These are phyloP conservation scores for Aspergillus versicolor DNA, from an alignment of 2,329 filamentous ascomycete species.

Conservation along the genomic window DNA sequence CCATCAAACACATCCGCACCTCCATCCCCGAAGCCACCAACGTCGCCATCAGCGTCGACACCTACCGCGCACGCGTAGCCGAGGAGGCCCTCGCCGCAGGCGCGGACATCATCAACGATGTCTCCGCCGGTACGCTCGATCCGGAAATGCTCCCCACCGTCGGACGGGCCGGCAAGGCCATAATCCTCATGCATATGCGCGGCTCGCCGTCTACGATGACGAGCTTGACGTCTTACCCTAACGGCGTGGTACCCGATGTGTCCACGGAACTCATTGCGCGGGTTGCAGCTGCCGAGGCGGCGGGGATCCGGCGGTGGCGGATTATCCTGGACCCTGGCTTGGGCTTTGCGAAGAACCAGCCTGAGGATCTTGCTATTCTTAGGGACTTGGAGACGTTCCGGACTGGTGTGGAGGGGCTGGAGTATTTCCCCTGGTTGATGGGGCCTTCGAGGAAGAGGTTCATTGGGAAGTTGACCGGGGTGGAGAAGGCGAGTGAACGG, in stretches of 20 bases:
- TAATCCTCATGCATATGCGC: constrained; percentile 91
- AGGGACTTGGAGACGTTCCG: constrained; percentile 65
- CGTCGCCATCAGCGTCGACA: constrained; percentile 84
- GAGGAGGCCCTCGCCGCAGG: constrained; percentile 72
- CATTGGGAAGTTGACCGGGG: constrained; percentile 77
- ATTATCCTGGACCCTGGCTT: constrained; percentile 93
- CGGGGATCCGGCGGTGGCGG: constrained; percentile 86
- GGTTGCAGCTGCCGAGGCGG: constrained; percentile 71
- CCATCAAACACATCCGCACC: constrained; percentile 68
- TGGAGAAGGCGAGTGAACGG: constrained; percentile 67
- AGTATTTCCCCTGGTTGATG: constrained; percentile 80
- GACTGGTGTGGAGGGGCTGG: constrained; percentile 28
- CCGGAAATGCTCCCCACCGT: constrained; percentile 77
- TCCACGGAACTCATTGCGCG: constrained; percentile 67
- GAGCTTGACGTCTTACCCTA: constrained; percentile 64
- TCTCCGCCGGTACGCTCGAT: constrained; percentile 80
- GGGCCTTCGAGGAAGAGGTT: constrained; percentile 89
- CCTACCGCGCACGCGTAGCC: constrained; percentile 83
- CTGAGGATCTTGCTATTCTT: constrained; percentile 80
- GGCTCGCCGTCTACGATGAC: constrained; percentile 83
- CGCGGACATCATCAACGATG: constrained; percentile 92
- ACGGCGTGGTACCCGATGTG: constrained; percentile 65
- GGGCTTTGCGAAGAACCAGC: constrained; percentile 82
- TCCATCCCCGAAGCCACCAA: constrained; percentile 60
- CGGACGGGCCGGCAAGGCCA: constrained; percentile 72